Percentiles rank a stretch among this genome's conserved stretches.
These are phyloP conservation scores for Aspergillus ochraceoroseus DNA, from an alignment of 2,329 filamentous ascomycete species.

Conservation along the genomic window DNA sequence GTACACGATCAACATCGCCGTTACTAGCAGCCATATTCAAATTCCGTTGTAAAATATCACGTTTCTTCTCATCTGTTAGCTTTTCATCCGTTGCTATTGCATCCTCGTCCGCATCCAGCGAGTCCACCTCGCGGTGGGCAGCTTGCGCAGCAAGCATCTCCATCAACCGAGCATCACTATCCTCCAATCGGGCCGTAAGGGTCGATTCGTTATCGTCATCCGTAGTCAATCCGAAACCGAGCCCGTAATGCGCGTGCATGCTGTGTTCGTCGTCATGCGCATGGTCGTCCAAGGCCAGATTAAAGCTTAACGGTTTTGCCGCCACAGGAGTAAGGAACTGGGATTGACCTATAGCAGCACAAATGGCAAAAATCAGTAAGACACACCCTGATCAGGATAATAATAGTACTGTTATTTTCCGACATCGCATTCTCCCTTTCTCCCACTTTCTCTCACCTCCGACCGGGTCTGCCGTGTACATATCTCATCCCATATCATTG, in stretches of 20 bases:
- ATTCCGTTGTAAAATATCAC: constrained; percentile 73
- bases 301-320: constrained; percentile 79
- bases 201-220: constrained; percentile 27
- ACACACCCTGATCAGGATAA: no score
- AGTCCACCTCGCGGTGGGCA: constrained; percentile 67
- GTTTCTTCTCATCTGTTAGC: constrained; percentile 72
- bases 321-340: constrained; percentile 86
- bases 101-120: constrained; percentile 72
- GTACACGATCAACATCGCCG: constrained; percentile 78
- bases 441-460: not conserved
- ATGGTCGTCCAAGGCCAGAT: constrained; percentile 74
- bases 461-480: not conserved
- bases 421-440: no score
- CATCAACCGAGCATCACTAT: constrained; percentile 83
- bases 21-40: constrained; percentile 96
- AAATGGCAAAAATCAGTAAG: no score
- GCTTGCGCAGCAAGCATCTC: constrained; percentile 95
- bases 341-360: constrained; percentile 66
- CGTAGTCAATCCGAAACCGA: constrained; percentile 19
- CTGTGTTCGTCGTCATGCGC: constrained; percentile 60
- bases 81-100: constrained; percentile 69
- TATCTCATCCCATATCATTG: not conserved
- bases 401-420: constrained; percentile 5
- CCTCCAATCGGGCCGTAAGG: constrained; percentile 55
- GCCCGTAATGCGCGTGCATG: constrained; percentile 33